Evolutionary conservation across 768 basidiomycete genomes (phyloP).

Genomic region (Termitomyces bulborhizus): DNA sequence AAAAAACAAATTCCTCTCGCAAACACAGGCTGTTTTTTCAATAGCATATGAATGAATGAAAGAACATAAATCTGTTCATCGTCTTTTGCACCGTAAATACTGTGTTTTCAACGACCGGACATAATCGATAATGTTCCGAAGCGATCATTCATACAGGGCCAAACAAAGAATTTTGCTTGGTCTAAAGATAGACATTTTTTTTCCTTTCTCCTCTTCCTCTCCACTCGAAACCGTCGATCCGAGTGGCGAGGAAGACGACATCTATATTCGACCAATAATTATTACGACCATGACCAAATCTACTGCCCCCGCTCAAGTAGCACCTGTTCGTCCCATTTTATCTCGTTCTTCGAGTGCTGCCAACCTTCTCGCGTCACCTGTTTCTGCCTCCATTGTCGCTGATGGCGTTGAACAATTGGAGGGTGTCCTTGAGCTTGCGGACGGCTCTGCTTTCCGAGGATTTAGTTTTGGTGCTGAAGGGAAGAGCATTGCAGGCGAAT

Average conservation of each 20-base stretch:
- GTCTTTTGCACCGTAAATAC: no score
- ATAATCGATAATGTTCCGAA: neutral
- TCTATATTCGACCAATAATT: constrained; percentile 11
- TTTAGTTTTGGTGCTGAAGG: constrained; percentile 90
- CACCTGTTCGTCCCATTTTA: constrained; percentile 34
- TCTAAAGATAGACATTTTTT: constrained; percentile 27
- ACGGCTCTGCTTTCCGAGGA: constrained; percentile 84
- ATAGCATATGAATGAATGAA: neutral
- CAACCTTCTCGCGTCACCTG: constrained; percentile 28
- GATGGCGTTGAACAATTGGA: constrained; percentile 33
- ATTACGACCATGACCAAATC: constrained; percentile 16
- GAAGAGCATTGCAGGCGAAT: constrained; percentile 93
- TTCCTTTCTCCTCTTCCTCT: constrained; percentile 44
- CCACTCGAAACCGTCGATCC: constrained; percentile 36
- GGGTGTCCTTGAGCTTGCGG: constrained; percentile 81
- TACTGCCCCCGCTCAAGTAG: constrained; percentile 16
- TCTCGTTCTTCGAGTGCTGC: constrained; percentile 37
- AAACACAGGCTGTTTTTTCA: neutral
- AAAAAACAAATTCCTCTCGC: neutral
- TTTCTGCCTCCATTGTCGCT: constrained; percentile 22
- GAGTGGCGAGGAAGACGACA: constrained; percentile 43
- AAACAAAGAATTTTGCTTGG: constrained; percentile 31
- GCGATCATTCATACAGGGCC: neutral
- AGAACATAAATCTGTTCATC: neutral
- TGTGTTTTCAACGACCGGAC: neutral